phyloP scores from a whole-genome alignment of 78 protist species.

The Pigoraptor vietnamica region DNA sequence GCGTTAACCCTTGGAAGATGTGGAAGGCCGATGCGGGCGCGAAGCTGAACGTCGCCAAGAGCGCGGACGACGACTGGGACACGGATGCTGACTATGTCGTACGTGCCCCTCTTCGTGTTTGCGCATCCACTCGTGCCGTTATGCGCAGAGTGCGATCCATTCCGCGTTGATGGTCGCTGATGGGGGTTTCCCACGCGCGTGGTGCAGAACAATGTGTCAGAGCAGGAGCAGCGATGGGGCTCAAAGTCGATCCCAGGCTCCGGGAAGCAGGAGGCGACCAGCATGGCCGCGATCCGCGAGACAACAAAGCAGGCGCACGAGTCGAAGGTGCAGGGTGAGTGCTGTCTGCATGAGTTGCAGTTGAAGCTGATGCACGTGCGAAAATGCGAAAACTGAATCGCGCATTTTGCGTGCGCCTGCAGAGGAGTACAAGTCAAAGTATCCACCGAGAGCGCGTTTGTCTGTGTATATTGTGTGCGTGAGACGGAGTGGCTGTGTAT shows the following conservation, averaged over 20 bases:
- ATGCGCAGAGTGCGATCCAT: too few species aligned
- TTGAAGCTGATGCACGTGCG: not conserved
- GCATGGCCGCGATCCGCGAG: not conserved
- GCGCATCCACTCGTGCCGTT: too few species aligned
- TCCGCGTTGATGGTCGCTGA: too few species aligned
- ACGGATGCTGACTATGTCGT: not conserved
- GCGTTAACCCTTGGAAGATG: not conserved
- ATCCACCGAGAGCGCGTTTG: not conserved
- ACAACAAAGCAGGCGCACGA: not conserved
- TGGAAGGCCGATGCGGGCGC: not conserved
- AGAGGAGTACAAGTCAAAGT: not conserved
- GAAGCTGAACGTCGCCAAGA: not conserved
- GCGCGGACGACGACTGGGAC: not conserved
- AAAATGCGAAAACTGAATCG: too few species aligned
- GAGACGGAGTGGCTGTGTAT: not conserved
- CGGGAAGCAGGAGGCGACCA: not conserved
- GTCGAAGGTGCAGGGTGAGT: not conserved
- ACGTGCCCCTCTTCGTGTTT: not conserved
- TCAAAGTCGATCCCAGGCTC: not conserved
- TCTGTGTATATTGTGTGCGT: not conserved
- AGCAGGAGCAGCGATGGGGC: constrained; percentile 5
- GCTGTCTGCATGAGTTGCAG: too few species aligned
- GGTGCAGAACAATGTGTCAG: not conserved
- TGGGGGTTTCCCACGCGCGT: not conserved
- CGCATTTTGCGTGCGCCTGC: not conserved